These are phyloP conservation scores for Rhytidhysteron rufulum DNA, from an alignment of 2,329 filamentous ascomycete genomes.

Conservation along the genomic window DNA sequence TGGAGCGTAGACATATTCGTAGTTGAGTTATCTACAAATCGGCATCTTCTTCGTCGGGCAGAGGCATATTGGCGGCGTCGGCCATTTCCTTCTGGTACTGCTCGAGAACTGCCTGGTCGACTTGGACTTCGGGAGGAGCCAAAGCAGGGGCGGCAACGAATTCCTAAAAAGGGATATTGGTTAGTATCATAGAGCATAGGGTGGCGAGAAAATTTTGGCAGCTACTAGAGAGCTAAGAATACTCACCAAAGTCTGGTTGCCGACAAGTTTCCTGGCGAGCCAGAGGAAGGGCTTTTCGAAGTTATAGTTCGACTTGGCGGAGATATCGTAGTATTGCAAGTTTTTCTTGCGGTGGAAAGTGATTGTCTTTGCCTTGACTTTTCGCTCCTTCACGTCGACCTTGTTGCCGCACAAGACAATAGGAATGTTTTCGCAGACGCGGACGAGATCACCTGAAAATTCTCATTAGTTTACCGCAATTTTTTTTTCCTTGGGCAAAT, in stretches of 20 bases:
- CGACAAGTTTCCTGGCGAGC: constrained; percentile 97
- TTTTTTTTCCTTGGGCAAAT: no score
- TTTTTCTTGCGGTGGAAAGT: constrained; percentile 99
- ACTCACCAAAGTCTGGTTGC: constrained; percentile 79
- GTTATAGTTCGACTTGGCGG: constrained; percentile 99
- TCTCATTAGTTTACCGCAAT: no score
- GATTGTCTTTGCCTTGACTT: constrained; percentile 99
- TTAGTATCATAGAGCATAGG: no score
- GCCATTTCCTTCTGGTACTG: constrained; percentile 88
- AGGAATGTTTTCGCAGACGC: constrained; percentile 98
- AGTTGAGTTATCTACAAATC: constrained; percentile 52
- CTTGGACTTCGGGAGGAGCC: constrained; percentile 85
- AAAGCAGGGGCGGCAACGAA: constrained; percentile 95
- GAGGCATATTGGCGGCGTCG: constrained; percentile 72
- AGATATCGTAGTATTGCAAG: constrained; percentile 99
- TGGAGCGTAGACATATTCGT: constrained; percentile 8
- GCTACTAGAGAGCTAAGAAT: no score
- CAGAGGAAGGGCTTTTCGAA: constrained; percentile 99
- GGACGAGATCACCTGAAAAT: constrained; percentile 96
- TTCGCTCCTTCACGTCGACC: constrained; percentile 99
- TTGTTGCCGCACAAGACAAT: constrained; percentile 99
- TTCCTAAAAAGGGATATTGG: constrained; percentile 61
- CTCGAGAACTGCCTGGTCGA: constrained; percentile 77
- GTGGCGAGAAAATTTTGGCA: no score
- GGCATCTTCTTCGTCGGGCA: constrained; percentile 91